Conservation (phyloP, 164 flowering plant genomes). For the Cinnamomum chago region DNA sequence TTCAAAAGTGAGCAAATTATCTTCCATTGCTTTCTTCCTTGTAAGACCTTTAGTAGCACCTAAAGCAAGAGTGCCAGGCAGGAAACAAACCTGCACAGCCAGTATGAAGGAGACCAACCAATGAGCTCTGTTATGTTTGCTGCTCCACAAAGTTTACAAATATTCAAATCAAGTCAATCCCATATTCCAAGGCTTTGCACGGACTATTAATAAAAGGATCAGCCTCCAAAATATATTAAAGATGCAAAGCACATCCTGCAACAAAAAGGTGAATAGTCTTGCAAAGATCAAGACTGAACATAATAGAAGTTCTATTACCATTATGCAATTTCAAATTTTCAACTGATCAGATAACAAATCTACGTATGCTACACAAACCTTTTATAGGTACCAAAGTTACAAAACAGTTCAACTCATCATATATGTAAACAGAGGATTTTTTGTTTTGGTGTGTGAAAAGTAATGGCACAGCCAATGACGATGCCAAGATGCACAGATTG, state of each 20-base stretch:
- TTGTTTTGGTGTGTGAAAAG: too few relatives aligned
- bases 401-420: too few relatives aligned
- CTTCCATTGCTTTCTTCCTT: constrained; percentile 71
- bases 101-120: background rate
- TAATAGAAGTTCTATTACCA: background rate
- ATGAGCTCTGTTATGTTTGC: background rate
- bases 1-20: constrained; percentile 62
- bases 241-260: background rate
- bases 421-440: too few relatives aligned
- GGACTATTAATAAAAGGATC: background rate
- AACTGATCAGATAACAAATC: too few relatives aligned
- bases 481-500: too few relatives aligned
- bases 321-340: background rate
- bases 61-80: constrained; percentile 96
- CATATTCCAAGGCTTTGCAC: background rate
- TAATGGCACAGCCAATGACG: too few relatives aligned
- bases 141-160: background rate
- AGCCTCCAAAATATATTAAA: background rate
- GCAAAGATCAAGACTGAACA: background rate
- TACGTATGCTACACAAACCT: too few relatives aligned
- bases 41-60: constrained; percentile 94
- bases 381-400: too few relatives aligned
- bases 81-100: constrained; percentile 77
- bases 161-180: background rate
- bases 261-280: background rate